These are phyloP conservation scores for Diaporthe ampelina DNA, from an alignment of 2,329 filamentous ascomycete genomes.

Conservation along the genomic window DNA sequence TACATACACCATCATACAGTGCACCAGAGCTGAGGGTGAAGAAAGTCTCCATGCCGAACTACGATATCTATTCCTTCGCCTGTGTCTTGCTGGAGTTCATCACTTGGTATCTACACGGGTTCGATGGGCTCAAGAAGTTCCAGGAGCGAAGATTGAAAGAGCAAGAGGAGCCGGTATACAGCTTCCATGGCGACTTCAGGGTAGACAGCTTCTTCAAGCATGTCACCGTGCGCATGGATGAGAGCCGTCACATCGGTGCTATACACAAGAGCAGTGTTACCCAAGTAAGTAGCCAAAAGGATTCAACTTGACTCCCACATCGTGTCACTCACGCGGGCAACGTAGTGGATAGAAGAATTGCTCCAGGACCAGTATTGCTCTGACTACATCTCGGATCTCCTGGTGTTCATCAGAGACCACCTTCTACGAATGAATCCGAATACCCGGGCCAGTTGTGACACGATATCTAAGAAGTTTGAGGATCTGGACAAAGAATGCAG, in stretches of 20 bases:
- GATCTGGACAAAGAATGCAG: not conserved
- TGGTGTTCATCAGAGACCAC: not conserved
- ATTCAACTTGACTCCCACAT: not conserved
- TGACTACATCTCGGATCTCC: not conserved
- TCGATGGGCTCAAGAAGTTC: not conserved
- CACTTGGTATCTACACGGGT: constrained; percentile 5
- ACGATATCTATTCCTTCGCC: constrained; percentile 10
- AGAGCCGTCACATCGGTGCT: not conserved
- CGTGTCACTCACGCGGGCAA: not conserved
- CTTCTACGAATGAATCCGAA: not conserved
- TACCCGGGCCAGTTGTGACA: not conserved
- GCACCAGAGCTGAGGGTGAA: not conserved
- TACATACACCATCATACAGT: constrained; percentile 3
- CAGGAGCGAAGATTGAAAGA: not conserved
- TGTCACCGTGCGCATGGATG: not conserved
- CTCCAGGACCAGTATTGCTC: not conserved
- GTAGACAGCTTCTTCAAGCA: not conserved
- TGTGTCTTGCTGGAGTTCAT: constrained; percentile 9
- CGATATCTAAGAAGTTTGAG: not conserved
- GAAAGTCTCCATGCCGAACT: not conserved
- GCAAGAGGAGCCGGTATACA: not conserved
- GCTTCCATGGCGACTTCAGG: not conserved
- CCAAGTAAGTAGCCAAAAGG: not conserved
- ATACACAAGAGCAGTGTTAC: not conserved
- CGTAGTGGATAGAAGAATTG: not conserved